These are phyloP conservation scores for Colletotrichum limetticola DNA, from an alignment of 2,329 filamentous ascomycete species.

Conservation along the genomic window DNA sequence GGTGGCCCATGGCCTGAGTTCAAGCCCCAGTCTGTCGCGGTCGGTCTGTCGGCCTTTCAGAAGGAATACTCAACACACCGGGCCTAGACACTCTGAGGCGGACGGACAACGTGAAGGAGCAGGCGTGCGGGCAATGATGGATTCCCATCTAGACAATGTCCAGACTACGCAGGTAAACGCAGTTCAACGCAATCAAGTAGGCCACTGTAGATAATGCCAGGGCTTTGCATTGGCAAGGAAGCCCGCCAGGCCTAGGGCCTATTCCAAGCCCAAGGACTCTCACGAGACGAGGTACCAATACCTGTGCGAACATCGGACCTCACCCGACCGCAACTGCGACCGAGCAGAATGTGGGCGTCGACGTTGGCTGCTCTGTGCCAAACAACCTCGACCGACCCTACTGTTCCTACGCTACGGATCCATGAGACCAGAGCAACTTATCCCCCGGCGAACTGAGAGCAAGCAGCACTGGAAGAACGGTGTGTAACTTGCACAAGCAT, in stretches of 20 bases:
- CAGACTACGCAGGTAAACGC: neutral
- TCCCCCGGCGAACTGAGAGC: constrained; percentile 19
- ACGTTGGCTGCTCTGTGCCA: constrained; percentile 20
- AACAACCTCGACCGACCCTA: constrained; percentile 27
- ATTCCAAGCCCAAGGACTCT: neutral
- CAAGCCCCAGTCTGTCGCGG: constrained; percentile 31
- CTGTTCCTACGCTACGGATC: constrained; percentile 20
- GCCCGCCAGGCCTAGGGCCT: neutral
- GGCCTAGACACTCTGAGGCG: neutral
- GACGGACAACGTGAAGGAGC: constrained; percentile 11
- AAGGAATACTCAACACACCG: constrained; percentile 17
- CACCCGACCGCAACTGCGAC: constrained; percentile 32
- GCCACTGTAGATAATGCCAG: neutral
- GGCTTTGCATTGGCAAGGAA: neutral
- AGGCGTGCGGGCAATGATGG: neutral
- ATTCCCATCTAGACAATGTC: neutral
- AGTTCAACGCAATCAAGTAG: neutral
- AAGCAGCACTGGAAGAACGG: constrained; percentile 16
- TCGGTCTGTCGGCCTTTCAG: constrained; percentile 34
- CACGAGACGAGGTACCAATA: constrained; percentile 11
- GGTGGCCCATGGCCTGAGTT: constrained; percentile 30
- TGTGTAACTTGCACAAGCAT: constrained; percentile 17
- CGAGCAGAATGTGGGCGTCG: constrained; percentile 12
- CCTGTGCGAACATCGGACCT: constrained; percentile 14
- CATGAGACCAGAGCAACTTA: constrained; percentile 21